Evolutionary conservation across 2,329 filamentous ascomycete species (phyloP).

Genomic region (Colletotrichum sp.): DNA sequence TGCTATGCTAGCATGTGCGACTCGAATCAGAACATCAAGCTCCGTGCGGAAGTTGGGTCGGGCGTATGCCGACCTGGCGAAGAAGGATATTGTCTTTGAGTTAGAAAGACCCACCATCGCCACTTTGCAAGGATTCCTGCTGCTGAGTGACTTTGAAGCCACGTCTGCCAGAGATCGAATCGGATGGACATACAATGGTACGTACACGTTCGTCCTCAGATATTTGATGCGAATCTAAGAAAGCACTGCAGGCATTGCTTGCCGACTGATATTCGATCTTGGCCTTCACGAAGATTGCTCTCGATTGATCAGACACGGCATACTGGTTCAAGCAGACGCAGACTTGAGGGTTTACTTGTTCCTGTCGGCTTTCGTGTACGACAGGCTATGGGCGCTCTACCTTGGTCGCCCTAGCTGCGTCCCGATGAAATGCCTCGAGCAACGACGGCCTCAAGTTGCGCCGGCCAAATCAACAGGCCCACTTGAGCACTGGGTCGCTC

Average conservation of each 20-base stretch:
- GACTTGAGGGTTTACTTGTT: neutral
- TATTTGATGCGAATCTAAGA: neutral
- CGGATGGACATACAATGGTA: neutral
- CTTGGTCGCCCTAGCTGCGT: neutral
- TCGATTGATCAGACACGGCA: neutral
- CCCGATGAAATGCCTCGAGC: neutral
- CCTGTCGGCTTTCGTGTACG: neutral
- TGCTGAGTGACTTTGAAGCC: neutral
- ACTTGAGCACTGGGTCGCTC: neutral
- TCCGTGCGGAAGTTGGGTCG: neutral
- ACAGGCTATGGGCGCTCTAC: neutral
- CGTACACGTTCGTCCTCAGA: neutral
- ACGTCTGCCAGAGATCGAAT: neutral
- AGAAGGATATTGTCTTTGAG: neutral
- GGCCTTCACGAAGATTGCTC: neutral
- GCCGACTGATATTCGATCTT: neutral
- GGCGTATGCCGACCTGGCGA: neutral
- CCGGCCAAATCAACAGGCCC: neutral
- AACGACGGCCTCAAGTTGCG: neutral
- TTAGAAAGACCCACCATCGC: neutral
- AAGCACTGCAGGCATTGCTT: neutral
- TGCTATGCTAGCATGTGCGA: neutral
- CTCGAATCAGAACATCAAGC: neutral
- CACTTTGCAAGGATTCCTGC: neutral
- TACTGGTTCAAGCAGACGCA: neutral